These are phyloP conservation scores for Coemansia sp. DNA, from an alignment of 192 early-diverging fungal genomes.

Conservation along the genomic window DNA sequence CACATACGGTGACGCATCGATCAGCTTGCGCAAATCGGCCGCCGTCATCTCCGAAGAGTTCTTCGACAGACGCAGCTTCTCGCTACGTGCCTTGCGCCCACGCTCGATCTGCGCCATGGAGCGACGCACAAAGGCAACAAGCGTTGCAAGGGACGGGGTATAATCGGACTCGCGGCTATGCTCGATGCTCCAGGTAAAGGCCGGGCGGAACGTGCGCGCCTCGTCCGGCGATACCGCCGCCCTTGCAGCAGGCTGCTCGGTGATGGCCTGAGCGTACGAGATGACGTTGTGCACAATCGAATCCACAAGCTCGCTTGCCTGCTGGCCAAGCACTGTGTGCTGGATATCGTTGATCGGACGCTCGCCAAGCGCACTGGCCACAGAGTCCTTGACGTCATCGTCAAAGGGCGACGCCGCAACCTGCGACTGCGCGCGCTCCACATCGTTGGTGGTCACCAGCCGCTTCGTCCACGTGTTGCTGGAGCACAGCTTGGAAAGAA, in stretches of 20 bases:
- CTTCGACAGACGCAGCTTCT: slow-evolving; percentile 37
- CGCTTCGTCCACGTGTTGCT: slow-evolving; percentile 31
- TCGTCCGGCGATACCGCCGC: neutral
- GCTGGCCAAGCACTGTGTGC: slow-evolving; percentile 45
- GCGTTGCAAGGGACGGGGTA: slow-evolving; percentile 49
- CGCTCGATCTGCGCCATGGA: slow-evolving; percentile 39
- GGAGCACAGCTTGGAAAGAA: slow-evolving; percentile 47
- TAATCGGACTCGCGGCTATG: slow-evolving; percentile 54
- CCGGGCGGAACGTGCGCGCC: slow-evolving; percentile 33
- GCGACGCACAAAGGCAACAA: slow-evolving; percentile 37
- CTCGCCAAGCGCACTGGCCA: slow-evolving; percentile 7
- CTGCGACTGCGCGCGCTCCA: slow-evolving; percentile 47
- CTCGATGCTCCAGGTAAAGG: slow-evolving; percentile 52
- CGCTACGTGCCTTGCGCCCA: slow-evolving; percentile 25
- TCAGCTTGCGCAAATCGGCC: slow-evolving; percentile 39
- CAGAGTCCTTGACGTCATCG: slow-evolving; percentile 15
- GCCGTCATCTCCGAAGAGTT: slow-evolving; percentile 43
- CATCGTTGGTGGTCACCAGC: slow-evolving; percentile 39
- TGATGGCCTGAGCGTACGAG: slow-evolving; percentile 47
- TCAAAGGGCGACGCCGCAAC: slow-evolving; percentile 22
- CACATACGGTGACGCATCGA: slow-evolving; percentile 34
- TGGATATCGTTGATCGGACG: slow-evolving; percentile 13
- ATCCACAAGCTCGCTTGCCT: slow-evolving; percentile 48
- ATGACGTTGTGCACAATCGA: slow-evolving; percentile 39
- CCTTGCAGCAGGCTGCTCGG: slow-evolving; percentile 22